A percentile compares a stretch with the other conserved stretches of the same genome.
These are phyloP conservation scores for Leucaena leucocephala DNA, from an alignment of 306 rosid genomes.

Conservation along the genomic window DNA sequence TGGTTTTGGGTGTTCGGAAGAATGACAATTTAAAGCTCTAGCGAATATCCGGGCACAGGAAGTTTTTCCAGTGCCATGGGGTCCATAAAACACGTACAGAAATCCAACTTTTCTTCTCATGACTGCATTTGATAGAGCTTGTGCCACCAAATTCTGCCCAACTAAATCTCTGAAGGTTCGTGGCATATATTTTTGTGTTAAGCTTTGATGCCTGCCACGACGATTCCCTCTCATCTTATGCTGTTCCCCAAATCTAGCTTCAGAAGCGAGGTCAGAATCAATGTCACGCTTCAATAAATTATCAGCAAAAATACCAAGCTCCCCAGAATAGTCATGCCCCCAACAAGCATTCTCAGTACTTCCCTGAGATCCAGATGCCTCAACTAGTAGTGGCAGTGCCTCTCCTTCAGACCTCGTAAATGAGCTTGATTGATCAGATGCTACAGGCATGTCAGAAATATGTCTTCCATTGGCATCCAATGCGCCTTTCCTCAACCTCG, in stretches of 20 bases:
- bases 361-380: conserved; percentile 85
- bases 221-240: conserved; percentile 62
- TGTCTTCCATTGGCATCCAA: conserved; percentile 63
- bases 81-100: conserved; percentile 91
- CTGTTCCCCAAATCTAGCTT: conserved; percentile 79
- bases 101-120: conserved; percentile 73
- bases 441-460: conserved; percentile 64
- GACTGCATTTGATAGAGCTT: conserved; percentile 97
- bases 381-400: conserved; percentile 85
- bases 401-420: conserved; percentile 74
- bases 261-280: conserved; percentile 91
- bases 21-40: conserved; percentile 88
- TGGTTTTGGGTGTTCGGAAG: conserved; percentile 79
- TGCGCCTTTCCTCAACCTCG: conserved; percentile 69
- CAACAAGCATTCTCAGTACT: conserved; percentile 80
- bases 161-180: conserved; percentile 83
- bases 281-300: conserved; percentile 76
- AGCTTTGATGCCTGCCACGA: conserved; percentile 71
- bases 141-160: conserved; percentile 92
- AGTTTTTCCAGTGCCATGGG: conserved; percentile 97
- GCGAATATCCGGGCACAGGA: conserved; percentile 93
- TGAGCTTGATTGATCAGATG: conserved; percentile 68
- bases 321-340: conserved; percentile 84
- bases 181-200: conserved; percentile 90
- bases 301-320: conserved; percentile 84